These are phyloP conservation scores for Huntiella bhutanensis DNA, from an alignment of 2,329 filamentous ascomycete species.

Conservation along the genomic window DNA sequence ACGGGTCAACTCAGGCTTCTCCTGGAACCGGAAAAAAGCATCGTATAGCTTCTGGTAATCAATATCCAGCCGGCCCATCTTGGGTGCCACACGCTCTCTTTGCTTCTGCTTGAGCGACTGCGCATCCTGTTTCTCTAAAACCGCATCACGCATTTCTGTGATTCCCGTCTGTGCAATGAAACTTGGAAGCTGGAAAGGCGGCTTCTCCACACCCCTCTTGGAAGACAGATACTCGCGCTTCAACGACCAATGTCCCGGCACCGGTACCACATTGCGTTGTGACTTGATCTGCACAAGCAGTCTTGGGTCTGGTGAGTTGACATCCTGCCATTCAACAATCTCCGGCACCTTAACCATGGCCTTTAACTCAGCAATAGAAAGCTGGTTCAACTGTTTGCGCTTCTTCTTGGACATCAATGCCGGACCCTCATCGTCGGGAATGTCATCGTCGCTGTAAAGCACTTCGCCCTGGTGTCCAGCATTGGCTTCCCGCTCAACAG, in stretches of 20 bases:
- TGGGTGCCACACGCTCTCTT: slow-evolving; percentile 79
- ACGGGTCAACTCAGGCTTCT: slow-evolving; percentile 79
- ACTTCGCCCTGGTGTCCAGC: slow-evolving; percentile 66
- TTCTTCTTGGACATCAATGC: slow-evolving; percentile 74
- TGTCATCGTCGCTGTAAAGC: slow-evolving; percentile 67
- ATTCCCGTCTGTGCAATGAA: slow-evolving; percentile 98
- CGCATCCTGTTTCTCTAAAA: slow-evolving; percentile 86
- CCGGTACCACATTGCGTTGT: slow-evolving; percentile 85
- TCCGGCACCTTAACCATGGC: slow-evolving; percentile 79
- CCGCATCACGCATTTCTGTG: slow-evolving; percentile 91
- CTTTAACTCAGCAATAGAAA: slow-evolving; percentile 90
- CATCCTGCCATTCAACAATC: slow-evolving; percentile 94
- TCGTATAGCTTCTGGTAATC: slow-evolving; percentile 98
- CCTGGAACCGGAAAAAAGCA: slow-evolving; percentile 95
- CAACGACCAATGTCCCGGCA: slow-evolving; percentile 82
- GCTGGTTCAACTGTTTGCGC: slow-evolving; percentile 73
- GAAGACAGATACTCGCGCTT: slow-evolving; percentile 96
- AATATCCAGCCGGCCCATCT: slow-evolving; percentile 94
- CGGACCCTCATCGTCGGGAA: slow-evolving; percentile 60
- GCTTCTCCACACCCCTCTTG: slow-evolving; percentile 91
- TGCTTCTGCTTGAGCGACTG: slow-evolving; percentile 89
- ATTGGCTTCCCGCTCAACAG: slow-evolving; percentile 43
- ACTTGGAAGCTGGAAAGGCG: slow-evolving; percentile 77
- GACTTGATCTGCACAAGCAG: slow-evolving; percentile 88
- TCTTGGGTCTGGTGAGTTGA: slow-evolving; percentile 72